Base-by-base conservation (phyloP, 805 yeast species). In the Saturnispora galanensis region DNA sequence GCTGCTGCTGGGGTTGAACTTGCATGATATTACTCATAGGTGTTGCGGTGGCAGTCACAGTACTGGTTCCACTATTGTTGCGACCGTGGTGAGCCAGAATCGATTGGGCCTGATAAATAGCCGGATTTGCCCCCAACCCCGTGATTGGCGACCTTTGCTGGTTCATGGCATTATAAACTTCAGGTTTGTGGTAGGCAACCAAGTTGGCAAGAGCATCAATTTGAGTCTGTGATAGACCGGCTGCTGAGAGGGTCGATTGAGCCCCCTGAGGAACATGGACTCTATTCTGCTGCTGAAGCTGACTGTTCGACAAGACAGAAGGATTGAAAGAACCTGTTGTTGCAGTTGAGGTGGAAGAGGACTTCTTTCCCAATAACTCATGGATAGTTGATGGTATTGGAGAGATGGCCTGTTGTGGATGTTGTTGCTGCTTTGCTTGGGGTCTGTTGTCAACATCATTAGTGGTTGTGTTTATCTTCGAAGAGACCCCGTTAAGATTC, bases 221-320 rank as follows among this genome's bases (percentile, higher is more conserved):
- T 57, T 84, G 93, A 32, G 77, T 77, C 46, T 71, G 76, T 2
- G 77, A 67, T 35, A 84, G 68, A 0, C 93, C 93, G 2, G 81
- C 86, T 6, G 76, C 73, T 6, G 71, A 71, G 38, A 84, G 59
- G 1, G 87, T 74, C 16, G 69, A 62, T 50, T 76, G 74, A 2
- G 89, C 90, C 10, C 87, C 86, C 5, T 77, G 77, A 1, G 93
- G 93, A 4, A 84, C 85, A 0, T 74, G 73, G 12, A 79, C 76
- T 51, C 74, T 35, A 36, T 29, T 35, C 51, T 32, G 21, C 32
- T 30, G 44, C 13, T 31, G 41, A 56, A 16, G 47, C 60, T 26
- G 66, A 26, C 8, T 34, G 26, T 41, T 36, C n/a, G 45, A 32
- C 11, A 42, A 37, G 4, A 28, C 7, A 9, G 45, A 32, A 12